A percentile compares a stretch with the other conserved stretches of the same genome.
Conservation (phyloP, 73 alveolate genomes). For the Paramecium caudatum region DNA sequence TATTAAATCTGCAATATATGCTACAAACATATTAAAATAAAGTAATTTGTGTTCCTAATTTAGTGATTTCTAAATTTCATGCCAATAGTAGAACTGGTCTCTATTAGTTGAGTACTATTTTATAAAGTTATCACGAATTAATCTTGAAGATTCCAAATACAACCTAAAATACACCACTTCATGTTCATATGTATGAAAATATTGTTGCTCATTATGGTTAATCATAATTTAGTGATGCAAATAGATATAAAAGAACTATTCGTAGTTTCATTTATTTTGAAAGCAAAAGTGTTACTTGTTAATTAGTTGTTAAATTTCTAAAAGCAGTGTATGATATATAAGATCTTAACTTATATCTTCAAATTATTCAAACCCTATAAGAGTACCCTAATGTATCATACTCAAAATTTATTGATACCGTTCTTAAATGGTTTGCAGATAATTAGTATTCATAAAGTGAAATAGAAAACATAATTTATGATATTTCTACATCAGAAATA, state of each 20-base stretch:
- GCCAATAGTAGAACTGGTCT: slow-evolving; percentile 28
- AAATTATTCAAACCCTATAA: slow-evolving; percentile 1
- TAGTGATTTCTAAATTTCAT: slow-evolving; percentile 37
- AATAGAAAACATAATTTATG: slow-evolving; percentile 21
- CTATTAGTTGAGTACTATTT: slow-evolving; percentile 5
- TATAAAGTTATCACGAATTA: slow-evolving; percentile 33
- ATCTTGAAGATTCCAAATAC: slow-evolving; percentile 48
- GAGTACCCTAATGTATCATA: slow-evolving; percentile 34
- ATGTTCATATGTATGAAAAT: slow-evolving; percentile 51
- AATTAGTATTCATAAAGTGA: slow-evolving; percentile 11
- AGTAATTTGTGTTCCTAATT: not conserved
- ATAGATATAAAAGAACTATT: slow-evolving; percentile 34
- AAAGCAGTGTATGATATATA: slow-evolving; percentile 39
- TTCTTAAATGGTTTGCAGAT: slow-evolving; percentile 10
- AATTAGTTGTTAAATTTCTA: slow-evolving; percentile 28
- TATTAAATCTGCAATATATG: slow-evolving; percentile 15
- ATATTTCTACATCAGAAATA: slow-evolving; percentile 2
- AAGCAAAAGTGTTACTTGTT: slow-evolving; percentile 26
- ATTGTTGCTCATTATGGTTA: slow-evolving; percentile 40
- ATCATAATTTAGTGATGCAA: slow-evolving; percentile 42
- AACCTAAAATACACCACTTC: slow-evolving; percentile 35
- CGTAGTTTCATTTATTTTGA: slow-evolving; percentile 34
- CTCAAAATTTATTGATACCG: not conserved
- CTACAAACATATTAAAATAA: slow-evolving; percentile 52
- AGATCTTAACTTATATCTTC: slow-evolving; percentile 44